Evolutionary conservation across 495 filamentous ascomycete genomes (phyloP), one percentile per base, ranked within the genome.

Genomic region (Penicillium mononematosum): DNA sequence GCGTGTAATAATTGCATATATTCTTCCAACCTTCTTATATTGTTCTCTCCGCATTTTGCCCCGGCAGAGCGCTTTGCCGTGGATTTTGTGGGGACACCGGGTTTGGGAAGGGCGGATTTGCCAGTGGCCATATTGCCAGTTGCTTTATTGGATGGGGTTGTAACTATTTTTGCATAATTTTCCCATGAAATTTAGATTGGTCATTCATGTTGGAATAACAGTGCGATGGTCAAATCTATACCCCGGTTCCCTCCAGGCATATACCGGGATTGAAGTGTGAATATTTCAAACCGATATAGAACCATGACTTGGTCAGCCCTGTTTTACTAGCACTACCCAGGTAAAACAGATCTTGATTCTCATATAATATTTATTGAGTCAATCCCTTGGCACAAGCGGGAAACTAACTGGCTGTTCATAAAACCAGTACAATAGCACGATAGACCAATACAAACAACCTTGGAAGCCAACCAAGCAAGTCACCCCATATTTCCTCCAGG

Each of bases 61-160:
- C n/a, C 29, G 45, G 45, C 16, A 19, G 45, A 48, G 45, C 45
- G 45, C 17, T 48, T 34, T 48, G 45, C 45, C 45, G 45, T 10
- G 4, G 9, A 32, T 32, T 45, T 32, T 20, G 27, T 19, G 45
- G 45, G 27, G 24, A 17, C 10, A 9, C 0, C 12, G 22, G 10
- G 2, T 11, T 31, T 31, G 29, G 29, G 10, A 31, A 11, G 29
- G 29, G 29, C 29, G 29, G 29, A 31, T 11, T 31, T 31, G 9
- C 9, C 29, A 9, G 9, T 31, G 8, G 14, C 5, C 4, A n/a
- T n/a, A 38, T n/a, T n/a, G 5, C 34, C 9, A 16, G 34, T 38
- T 16, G 34, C n/a, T n/a, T 38, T n/a, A n/a, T n/a, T n/a, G 14
- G 29, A 38, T 7, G 12, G 5, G 14, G 7, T n/a, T 7, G 14